Percentiles rank a stretch among this genome's conserved stretches.
These are phyloP conservation scores for Funneliformis mosseae DNA, from an alignment of 192 early-diverging fungal genomes.

Conservation along the genomic window DNA sequence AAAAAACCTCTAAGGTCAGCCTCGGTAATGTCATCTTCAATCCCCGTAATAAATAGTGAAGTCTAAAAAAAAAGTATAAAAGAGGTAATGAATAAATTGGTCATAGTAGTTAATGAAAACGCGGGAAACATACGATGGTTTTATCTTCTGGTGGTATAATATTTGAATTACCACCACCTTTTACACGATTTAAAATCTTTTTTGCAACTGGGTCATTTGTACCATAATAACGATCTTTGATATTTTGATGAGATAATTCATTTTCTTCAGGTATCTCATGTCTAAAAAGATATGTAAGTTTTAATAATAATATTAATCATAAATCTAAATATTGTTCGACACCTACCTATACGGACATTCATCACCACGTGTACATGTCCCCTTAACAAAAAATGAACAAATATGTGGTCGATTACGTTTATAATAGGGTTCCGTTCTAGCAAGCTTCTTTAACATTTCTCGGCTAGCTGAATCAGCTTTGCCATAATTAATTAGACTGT, in stretches of 20 bases:
- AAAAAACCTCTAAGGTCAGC: conserved; percentile 75
- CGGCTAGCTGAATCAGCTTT: conserved; percentile 73
- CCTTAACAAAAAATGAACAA: conserved; percentile 96
- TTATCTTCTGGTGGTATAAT: conserved; percentile 77
- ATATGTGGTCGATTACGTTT: conserved; percentile 88
- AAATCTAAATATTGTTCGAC: neutral
- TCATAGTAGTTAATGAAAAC: neutral
- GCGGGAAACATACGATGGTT: conserved; percentile 57
- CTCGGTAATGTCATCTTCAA: conserved; percentile 74
- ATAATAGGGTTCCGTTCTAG: conserved; percentile 88
- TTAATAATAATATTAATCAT: neutral
- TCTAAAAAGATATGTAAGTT: conserved; percentile 37
- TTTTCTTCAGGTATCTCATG: conserved; percentile 89
- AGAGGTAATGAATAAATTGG: conserved; percentile 6
- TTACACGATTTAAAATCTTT: conserved; percentile 69
- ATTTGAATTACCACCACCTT: conserved; percentile 47
- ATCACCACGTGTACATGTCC: conserved; percentile 91
- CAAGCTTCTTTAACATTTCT: conserved; percentile 74
- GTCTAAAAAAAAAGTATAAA: conserved; percentile 49
- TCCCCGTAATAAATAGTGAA: conserved; percentile 82
- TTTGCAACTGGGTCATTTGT: conserved; percentile 93
- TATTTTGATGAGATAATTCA: conserved; percentile 89
- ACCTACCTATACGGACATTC: conserved; percentile 85
- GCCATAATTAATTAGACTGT: conserved; percentile 65
- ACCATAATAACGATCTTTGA: conserved; percentile 93